Evolutionary conservation across 306 rosid species (phyloP).

Genomic region (Malus orientalis): DNA sequence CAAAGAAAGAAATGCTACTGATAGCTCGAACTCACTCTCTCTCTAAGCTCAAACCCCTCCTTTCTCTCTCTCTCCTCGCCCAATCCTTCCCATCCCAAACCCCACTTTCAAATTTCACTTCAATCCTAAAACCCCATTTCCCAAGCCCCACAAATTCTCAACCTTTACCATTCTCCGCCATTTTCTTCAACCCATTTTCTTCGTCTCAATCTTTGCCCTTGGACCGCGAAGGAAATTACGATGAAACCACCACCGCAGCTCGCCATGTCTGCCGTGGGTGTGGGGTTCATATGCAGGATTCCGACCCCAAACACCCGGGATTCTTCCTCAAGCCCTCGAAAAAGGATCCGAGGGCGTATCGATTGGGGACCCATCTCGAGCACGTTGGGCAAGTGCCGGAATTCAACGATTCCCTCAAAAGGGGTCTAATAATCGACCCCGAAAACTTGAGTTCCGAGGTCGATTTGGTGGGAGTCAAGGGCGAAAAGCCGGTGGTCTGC

Average conservation of each 20-base stretch:
- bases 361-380: constrained; percentile 42
- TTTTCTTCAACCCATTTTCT: constrained; percentile 14
- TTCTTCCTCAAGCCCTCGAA: constrained; percentile 69
- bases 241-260: constrained; percentile 38
- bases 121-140: constrained; percentile 4
- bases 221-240: constrained; percentile 78
- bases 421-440: constrained; percentile 50
- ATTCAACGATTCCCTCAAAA: constrained; percentile 60
- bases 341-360: constrained; percentile 43
- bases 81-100: background rate
- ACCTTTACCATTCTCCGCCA: background rate
- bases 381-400: constrained; percentile 55
- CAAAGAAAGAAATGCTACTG: constrained; percentile 13
- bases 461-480: constrained; percentile 15
- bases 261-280: constrained; percentile 72
- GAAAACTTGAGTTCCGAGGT: constrained; percentile 20
- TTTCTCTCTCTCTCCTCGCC: constrained; percentile 5
- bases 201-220: constrained; percentile 25
- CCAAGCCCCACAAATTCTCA: background rate
- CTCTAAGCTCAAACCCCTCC: constrained; percentile 20
- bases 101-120: background rate
- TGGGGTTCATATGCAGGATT: constrained; percentile 79
- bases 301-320: constrained; percentile 67
- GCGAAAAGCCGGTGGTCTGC: constrained; percentile 68
- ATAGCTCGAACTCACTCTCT: constrained; percentile 25